These are phyloP conservation scores for Suillus tomentosus DNA, from an alignment of 768 basidiomycete species.

Conservation along the genomic window DNA sequence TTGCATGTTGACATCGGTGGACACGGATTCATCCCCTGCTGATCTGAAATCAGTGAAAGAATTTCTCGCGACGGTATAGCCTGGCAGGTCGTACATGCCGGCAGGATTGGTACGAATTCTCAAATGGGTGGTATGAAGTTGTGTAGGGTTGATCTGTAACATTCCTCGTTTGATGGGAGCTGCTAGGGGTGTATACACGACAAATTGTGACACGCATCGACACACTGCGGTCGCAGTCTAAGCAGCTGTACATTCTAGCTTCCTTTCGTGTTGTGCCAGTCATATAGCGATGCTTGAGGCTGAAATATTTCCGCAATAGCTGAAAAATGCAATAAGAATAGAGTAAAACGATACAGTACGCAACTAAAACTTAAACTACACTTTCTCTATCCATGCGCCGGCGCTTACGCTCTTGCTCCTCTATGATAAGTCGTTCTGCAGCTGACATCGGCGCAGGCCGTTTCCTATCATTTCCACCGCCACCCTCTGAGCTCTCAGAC, in stretches of 20 bases:
- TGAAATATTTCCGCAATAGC: background rate
- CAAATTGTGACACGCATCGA: background rate
- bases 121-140: too few relatives aligned
- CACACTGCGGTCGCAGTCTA: background rate
- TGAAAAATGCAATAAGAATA: slow-evolving; percentile 12
- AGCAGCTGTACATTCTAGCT: background rate
- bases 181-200: too few relatives aligned
- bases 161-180: too few relatives aligned
- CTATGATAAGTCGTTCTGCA: slow-evolving; percentile 82
- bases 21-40: too few relatives aligned
- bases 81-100: too few relatives aligned
- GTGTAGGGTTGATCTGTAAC: too few relatives aligned
- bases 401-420: slow-evolving; percentile 90
- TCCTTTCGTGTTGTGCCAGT: background rate
- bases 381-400: slow-evolving; percentile 65
- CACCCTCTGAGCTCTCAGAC: slow-evolving; percentile 30
- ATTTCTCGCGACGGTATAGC: too few relatives aligned
- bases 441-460: slow-evolving; percentile 70
- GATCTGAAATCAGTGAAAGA: too few relatives aligned
- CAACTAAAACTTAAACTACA: slow-evolving; percentile 13
- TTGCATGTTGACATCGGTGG: too few relatives aligned
- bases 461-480: slow-evolving; percentile 56
- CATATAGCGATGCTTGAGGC: background rate
- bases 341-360: slow-evolving; percentile 11
- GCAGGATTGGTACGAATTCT: too few relatives aligned